phyloP scores from a whole-genome alignment of 129 eudicot genomes.

The Gnaphalium uliginosum region DNA sequence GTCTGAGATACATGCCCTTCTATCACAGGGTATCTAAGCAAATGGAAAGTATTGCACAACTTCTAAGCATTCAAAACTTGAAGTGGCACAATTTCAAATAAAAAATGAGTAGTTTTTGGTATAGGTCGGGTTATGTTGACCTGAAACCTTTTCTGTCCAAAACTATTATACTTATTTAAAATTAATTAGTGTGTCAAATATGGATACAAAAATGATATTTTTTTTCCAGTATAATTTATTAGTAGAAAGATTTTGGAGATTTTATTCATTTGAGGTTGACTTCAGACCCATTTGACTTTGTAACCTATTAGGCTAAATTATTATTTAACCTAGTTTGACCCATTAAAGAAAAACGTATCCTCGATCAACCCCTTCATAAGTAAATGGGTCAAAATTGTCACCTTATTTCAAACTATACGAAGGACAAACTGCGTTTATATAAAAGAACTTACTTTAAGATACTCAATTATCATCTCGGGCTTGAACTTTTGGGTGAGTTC shows the following conservation, averaged over 20 bases:
- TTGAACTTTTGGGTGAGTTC: constrained; percentile 73
- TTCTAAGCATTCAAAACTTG: not conserved
- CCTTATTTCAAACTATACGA: too few species aligned
- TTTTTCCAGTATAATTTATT: too few species aligned
- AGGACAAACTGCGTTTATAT: not conserved
- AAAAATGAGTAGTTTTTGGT: not conserved
- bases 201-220: too few species aligned
- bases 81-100: not conserved
- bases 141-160: not conserved
- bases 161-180: too few species aligned
- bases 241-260: not conserved
- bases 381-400: not conserved
- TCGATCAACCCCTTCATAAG: not conserved
- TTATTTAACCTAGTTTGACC: too few species aligned
- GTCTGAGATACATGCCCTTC: not conserved
- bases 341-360: not conserved
- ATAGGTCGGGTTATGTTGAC: not conserved
- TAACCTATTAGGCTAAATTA: too few species aligned
- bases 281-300: too few species aligned
- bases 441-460: constrained; percentile 71
- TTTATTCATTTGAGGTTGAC: not conserved
- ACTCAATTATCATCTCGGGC: constrained; percentile 94
- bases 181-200: too few species aligned
- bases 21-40: too few species aligned
- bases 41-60: not conserved